Evolutionary conservation across 192 early-diverging fungal genomes (phyloP).

Genomic region (Funneliformis geosporum): DNA sequence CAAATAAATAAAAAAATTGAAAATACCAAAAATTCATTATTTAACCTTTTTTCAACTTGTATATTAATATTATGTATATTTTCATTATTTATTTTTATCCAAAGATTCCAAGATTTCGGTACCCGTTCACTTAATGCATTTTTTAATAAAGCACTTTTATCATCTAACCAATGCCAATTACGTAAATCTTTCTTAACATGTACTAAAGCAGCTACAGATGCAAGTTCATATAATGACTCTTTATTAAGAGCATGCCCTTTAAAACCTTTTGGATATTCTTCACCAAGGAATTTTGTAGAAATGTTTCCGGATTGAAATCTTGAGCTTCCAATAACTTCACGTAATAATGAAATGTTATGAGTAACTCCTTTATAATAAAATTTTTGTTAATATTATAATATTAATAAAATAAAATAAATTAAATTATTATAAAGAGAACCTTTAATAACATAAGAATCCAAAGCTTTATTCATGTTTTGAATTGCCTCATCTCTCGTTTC

Average conservation of each 20-base stretch:
- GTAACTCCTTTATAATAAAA: slow-evolving; percentile 63
- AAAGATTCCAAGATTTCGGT: slow-evolving; percentile 53
- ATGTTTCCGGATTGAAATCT: slow-evolving; percentile 75
- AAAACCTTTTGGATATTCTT: slow-evolving; percentile 89
- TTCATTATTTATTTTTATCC: slow-evolving; percentile 46
- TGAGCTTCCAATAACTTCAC: slow-evolving; percentile 76
- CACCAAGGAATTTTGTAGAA: slow-evolving; percentile 83
- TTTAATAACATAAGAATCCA: slow-evolving; percentile 91
- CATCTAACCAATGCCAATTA: slow-evolving; percentile 57
- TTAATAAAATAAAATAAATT: neutral
- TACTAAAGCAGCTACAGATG: slow-evolving; percentile 62
- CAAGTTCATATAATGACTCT: slow-evolving; percentile 58
- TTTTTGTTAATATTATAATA: neutral
- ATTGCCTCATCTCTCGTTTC: slow-evolving; percentile 75
- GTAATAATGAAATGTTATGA: slow-evolving; percentile 91
- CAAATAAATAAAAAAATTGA: neutral
- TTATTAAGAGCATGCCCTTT: slow-evolving; percentile 67
- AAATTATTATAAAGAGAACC: slow-evolving; percentile 36
- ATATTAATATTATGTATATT: slow-evolving; percentile 51
- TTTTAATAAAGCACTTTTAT: slow-evolving; percentile 46
- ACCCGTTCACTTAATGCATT: slow-evolving; percentile 36
- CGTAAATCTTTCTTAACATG: slow-evolving; percentile 68
- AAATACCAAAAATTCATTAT: slow-evolving; percentile 48
- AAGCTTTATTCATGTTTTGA: slow-evolving; percentile 72
- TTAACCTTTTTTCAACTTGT: slow-evolving; percentile 43